Evolutionary conservation across 805 yeast species (phyloP).

Genomic region (Cyberlindnera maclurae): DNA sequence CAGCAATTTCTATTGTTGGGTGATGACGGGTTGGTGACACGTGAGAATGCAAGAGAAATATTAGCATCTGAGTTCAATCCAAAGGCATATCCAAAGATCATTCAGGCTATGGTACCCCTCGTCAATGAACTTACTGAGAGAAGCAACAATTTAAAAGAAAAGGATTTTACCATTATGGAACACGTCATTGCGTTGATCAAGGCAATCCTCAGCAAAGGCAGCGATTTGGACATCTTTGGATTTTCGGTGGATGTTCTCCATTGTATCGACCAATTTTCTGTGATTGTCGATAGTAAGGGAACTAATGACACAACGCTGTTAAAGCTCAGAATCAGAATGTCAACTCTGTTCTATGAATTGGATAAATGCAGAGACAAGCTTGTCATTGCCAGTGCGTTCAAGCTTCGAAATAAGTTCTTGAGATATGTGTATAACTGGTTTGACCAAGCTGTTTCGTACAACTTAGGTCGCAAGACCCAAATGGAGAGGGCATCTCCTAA

Average conservation of each 20-base stretch:
- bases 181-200: constrained; percentile 43
- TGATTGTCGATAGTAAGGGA: constrained; percentile 12
- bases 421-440: constrained; percentile 46
- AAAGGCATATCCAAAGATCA: constrained; percentile 40
- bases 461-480: constrained; percentile 19
- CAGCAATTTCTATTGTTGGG: constrained; percentile 43
- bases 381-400: constrained; percentile 39
- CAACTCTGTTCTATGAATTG: constrained; percentile 31
- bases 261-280: constrained; percentile 15
- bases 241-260: constrained; percentile 29
- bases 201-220: constrained; percentile 29
- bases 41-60: constrained; percentile 70
- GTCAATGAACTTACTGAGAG: constrained; percentile 27
- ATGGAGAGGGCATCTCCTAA: constrained; percentile 1
- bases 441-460: constrained; percentile 40
- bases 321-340: constrained; percentile 36
- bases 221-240: constrained; percentile 24
- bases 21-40: constrained; percentile 42
- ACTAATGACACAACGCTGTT: constrained; percentile 12
- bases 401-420: constrained; percentile 40
- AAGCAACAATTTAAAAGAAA: constrained; percentile 17
- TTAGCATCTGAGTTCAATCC: constrained; percentile 61
- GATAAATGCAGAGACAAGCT: constrained; percentile 28
- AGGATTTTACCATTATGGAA: constrained; percentile 36
- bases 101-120: constrained; percentile 35